Evolutionary conservation across 2,329 filamentous ascomycete genomes (phyloP).

Genomic region (Talaromyces islandicus): DNA sequence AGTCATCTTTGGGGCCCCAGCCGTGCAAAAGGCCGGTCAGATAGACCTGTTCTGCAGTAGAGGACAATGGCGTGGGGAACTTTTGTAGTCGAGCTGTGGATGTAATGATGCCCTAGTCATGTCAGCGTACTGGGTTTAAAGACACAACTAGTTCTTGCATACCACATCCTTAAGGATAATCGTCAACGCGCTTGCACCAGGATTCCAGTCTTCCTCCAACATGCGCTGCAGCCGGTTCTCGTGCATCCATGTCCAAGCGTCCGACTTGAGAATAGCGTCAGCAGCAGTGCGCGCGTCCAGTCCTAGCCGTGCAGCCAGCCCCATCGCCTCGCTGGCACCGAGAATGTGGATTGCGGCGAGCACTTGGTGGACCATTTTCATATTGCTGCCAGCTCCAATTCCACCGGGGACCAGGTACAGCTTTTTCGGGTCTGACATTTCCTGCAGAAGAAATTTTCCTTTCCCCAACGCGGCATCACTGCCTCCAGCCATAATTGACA

Average conservation of each 20-base stretch:
- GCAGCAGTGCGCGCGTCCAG: slow-evolving; percentile 43
- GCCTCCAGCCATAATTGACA: slow-evolving; percentile 69
- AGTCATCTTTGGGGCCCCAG: slow-evolving; percentile 50
- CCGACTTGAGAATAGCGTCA: slow-evolving; percentile 41
- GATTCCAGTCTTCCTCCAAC: slow-evolving; percentile 47
- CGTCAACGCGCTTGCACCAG: slow-evolving; percentile 53
- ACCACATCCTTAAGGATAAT: slow-evolving; percentile 57
- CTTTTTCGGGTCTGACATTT: slow-evolving; percentile 55
- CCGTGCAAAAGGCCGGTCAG: slow-evolving; percentile 55
- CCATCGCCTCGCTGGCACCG: slow-evolving; percentile 55
- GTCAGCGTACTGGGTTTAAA: not conserved
- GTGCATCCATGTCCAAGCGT: slow-evolving; percentile 57
- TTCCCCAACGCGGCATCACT: slow-evolving; percentile 52
- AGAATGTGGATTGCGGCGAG: slow-evolving; percentile 59
- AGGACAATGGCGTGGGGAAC: slow-evolving; percentile 58
- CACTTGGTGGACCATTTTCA: slow-evolving; percentile 61
- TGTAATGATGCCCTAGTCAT: slow-evolving; percentile 56
- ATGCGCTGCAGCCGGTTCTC: slow-evolving; percentile 55
- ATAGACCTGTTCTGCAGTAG: slow-evolving; percentile 60
- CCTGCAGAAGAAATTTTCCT: slow-evolving; percentile 54
- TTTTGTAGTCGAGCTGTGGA: slow-evolving; percentile 53
- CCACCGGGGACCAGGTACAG: slow-evolving; percentile 58
- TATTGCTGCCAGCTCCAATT: slow-evolving; percentile 54
- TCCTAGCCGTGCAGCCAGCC: slow-evolving; percentile 52
- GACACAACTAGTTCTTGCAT: slow-evolving; percentile 10